Evolutionary conservation across 2,329 filamentous ascomycete species (phyloP).

Genomic region (Trichoderma harzianum): DNA sequence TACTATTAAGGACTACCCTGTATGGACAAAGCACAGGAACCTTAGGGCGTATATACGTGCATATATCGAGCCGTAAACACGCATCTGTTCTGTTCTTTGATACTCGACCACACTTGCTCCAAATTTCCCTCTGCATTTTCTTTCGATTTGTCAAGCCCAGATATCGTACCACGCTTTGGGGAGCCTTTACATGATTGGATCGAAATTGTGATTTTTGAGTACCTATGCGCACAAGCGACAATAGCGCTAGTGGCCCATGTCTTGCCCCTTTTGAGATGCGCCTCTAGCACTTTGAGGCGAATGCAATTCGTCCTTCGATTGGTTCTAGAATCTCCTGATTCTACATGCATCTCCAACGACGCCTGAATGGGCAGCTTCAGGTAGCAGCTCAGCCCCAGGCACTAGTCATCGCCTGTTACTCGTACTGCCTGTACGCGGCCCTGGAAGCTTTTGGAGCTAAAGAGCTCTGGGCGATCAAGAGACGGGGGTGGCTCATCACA

Average conservation of each 20-base stretch:
- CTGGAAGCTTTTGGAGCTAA: neutral
- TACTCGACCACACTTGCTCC: neutral
- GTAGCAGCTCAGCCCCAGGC: neutral
- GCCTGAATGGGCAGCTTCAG: neutral
- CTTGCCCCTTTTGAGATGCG: neutral
- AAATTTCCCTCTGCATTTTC: neutral
- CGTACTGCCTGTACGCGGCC: neutral
- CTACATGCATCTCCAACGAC: neutral
- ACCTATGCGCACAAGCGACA: neutral
- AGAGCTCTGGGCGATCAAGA: neutral
- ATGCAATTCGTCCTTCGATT: neutral
- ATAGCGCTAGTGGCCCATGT: neutral
- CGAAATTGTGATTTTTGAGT: neutral
- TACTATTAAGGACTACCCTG: neutral
- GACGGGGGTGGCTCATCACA: neutral
- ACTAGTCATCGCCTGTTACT: neutral
- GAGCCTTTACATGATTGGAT: neutral
- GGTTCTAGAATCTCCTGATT: constrained; percentile 1
- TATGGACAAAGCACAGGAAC: neutral
- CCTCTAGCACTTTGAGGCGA: neutral
- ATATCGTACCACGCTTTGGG: neutral
- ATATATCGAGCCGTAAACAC: neutral
- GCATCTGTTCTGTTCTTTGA: neutral
- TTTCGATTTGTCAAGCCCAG: neutral
- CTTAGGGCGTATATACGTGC: neutral